These are phyloP conservation scores for Combretum micranthum DNA, from an alignment of 345 rosid species.

Conservation along the genomic window DNA sequence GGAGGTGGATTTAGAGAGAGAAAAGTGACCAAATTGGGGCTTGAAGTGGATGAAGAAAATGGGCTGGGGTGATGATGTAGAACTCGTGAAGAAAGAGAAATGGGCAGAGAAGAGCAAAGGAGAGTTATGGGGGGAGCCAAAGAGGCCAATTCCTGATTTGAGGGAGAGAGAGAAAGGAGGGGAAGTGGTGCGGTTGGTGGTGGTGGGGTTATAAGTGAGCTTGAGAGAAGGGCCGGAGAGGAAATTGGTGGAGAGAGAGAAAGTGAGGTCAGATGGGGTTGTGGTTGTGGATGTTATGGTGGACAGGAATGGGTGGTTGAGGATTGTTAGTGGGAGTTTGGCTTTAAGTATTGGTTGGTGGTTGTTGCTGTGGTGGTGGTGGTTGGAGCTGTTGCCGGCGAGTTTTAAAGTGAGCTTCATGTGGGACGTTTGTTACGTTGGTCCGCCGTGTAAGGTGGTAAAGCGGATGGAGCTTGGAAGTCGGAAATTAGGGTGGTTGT, in stretches of 20 bases:
- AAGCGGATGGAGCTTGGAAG: neutral
- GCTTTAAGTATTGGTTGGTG: conserved; percentile 34
- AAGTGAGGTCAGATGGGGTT: conserved; percentile 21
- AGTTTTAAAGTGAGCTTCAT: conserved; percentile 54
- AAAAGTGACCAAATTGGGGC: conserved; percentile 54
- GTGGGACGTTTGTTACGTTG: conserved; percentile 13
- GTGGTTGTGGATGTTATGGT: conserved; percentile 17
- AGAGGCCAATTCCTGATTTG: conserved; percentile 59
- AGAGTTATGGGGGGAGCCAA: conserved; percentile 51
- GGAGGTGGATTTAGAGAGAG: conserved; percentile 31
- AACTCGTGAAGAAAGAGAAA: conserved; percentile 29
- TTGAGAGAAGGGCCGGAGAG: conserved; percentile 53
- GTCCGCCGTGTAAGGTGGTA: no score
- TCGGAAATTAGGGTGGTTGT: no score
- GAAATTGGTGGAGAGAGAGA: conserved; percentile 49
- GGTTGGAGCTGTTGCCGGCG: conserved; percentile 21
- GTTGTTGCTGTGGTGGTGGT: neutral
- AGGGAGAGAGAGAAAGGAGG: conserved; percentile 42
- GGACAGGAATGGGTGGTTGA: conserved; percentile 42
- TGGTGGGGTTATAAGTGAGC: conserved; percentile 30
- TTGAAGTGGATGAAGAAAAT: conserved; percentile 54
- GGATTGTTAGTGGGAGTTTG: conserved; percentile 39
- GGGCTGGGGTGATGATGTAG: conserved; percentile 25
- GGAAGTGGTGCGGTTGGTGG: conserved; percentile 14
- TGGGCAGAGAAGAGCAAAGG: conserved; percentile 52